Evolutionary conservation across 495 filamentous ascomycete species (phyloP).

Genomic region (Sordaria brevicollis): DNA sequence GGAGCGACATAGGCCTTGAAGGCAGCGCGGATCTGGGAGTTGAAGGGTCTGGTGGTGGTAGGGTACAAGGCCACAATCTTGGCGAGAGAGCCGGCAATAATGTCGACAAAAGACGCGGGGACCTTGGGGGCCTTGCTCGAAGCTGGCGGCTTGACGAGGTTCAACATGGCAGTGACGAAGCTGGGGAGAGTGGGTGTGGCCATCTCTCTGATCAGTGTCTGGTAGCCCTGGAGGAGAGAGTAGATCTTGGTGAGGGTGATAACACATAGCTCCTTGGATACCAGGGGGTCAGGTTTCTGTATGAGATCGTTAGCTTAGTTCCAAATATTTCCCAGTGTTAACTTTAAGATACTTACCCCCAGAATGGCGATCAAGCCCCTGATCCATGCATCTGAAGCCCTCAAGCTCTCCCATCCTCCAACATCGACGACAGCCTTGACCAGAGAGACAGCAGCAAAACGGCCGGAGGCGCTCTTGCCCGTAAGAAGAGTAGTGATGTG

Average conservation of each 20-base stretch:
- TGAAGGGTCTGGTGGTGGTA: slow-evolving; percentile 67
- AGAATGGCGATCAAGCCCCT: slow-evolving; percentile 59
- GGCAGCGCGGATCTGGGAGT: slow-evolving; percentile 51
- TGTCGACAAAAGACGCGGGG: slow-evolving; percentile 42
- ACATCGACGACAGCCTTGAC: slow-evolving; percentile 72
- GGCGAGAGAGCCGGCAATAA: slow-evolving; percentile 45
- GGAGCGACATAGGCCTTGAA: slow-evolving; percentile 47
- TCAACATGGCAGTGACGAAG: slow-evolving; percentile 63
- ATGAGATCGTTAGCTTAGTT: slow-evolving; percentile 1
- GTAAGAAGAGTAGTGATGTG: slow-evolving; percentile 65
- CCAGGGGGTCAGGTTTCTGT: slow-evolving; percentile 67
- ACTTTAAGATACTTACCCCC: slow-evolving; percentile 39
- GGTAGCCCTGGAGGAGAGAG: slow-evolving; percentile 67
- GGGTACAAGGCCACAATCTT: slow-evolving; percentile 66
- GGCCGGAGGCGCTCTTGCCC: slow-evolving; percentile 57
- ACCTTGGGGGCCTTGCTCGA: slow-evolving; percentile 28
- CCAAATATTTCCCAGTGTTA: background rate
- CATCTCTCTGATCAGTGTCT: slow-evolving; percentile 74
- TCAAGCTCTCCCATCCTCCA: slow-evolving; percentile 69
- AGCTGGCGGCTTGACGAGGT: slow-evolving; percentile 44
- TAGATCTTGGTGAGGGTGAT: slow-evolving; percentile 74
- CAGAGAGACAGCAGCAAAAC: slow-evolving; percentile 66
- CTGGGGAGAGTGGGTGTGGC: slow-evolving; percentile 70
- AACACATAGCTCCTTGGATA: slow-evolving; percentile 61
- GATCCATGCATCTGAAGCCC: slow-evolving; percentile 60